Conservation (phyloP, 2,329 filamentous ascomycete genomes). For the Chaetomium globosum region DNA sequence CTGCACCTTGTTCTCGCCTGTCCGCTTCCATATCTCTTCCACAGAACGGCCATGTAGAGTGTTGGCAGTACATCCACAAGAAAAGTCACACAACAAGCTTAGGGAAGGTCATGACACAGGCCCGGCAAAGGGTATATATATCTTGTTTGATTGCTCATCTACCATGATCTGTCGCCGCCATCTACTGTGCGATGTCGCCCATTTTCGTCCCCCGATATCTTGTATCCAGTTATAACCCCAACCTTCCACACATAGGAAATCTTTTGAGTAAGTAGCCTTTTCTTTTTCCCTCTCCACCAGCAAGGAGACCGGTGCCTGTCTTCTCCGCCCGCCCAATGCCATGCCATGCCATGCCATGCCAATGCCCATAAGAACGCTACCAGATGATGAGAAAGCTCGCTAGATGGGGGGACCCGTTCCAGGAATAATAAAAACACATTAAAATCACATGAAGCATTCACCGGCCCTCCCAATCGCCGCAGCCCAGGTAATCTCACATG, state of each 20-base stretch:
- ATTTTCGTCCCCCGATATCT: background rate
- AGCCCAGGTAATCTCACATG: background rate
- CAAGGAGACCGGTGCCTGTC: slow-evolving; percentile 10
- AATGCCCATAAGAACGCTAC: slow-evolving; percentile 8
- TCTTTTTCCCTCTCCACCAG: slow-evolving; percentile 3
- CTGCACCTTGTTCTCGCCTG: background rate
- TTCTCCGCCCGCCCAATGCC: slow-evolving; percentile 7
- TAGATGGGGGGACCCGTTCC: background rate
- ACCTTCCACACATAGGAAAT: slow-evolving; percentile 7
- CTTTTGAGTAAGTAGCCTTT: slow-evolving; percentile 1
- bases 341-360: slow-evolving; percentile 26
- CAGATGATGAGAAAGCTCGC: slow-evolving; percentile 13
- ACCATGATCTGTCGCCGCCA: slow-evolving; percentile 15
- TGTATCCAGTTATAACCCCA: slow-evolving; percentile 18
- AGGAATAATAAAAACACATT: slow-evolving; percentile 20
- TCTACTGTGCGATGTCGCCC: background rate
- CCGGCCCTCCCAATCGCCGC: background rate
- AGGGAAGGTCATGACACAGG: background rate
- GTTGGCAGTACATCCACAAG: background rate
- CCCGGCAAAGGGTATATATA: slow-evolving; percentile 15
- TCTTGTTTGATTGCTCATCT: slow-evolving; percentile 21
- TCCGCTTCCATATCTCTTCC: background rate
- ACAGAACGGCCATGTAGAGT: background rate
- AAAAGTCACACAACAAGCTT: background rate
- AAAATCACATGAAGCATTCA: slow-evolving; percentile 16